These are phyloP conservation scores for Salmacisia buchloeana DNA, from an alignment of 1,284 basidiomycete genomes.

Conservation along the genomic window DNA sequence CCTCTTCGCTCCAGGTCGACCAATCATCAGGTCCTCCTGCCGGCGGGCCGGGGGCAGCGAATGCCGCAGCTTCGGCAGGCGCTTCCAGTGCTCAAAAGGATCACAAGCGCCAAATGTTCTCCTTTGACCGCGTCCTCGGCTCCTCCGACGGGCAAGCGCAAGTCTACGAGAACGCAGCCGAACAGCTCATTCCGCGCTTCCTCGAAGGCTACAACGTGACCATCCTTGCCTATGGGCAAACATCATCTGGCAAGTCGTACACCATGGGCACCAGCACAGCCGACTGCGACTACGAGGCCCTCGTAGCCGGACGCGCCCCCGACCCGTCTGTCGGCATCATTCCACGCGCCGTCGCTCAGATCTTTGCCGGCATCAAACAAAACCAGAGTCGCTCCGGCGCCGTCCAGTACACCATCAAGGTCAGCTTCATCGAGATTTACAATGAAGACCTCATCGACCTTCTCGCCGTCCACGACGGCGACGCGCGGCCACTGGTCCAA, in stretches of 20 bases:
- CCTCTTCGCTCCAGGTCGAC: constrained; percentile 48
- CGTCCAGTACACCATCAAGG: constrained; percentile 37
- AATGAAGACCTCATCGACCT: constrained; percentile 64
- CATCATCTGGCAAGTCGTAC: constrained; percentile 91
- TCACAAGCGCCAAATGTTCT: constrained; percentile 69
- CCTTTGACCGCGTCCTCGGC: constrained; percentile 86
- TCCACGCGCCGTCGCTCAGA: constrained; percentile 84
- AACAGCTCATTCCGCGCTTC: constrained; percentile 81
- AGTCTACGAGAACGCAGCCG: constrained; percentile 75
- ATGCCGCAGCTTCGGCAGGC: constrained; percentile 56
- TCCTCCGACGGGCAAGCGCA: constrained; percentile 75
- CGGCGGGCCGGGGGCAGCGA: constrained; percentile 49
- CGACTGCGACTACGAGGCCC: constrained; percentile 35
- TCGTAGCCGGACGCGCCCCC: constrained; percentile 29
- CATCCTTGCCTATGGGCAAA: constrained; percentile 95
- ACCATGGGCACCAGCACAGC: constrained; percentile 64
- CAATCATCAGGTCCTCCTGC: constrained; percentile 24
- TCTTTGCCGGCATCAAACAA: constrained; percentile 66
- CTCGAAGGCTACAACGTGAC: constrained; percentile 96
- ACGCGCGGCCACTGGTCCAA: constrained; percentile 70
- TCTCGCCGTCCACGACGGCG: constrained; percentile 38
- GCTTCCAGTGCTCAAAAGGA: constrained; percentile 20
- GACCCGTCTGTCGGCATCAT: constrained; percentile 66
- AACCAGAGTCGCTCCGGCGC: constrained; percentile 56
- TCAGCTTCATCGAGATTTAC: constrained; percentile 75